Base-by-base conservation (phyloP, 495 filamentous ascomycete genomes). In the Penicillium paxilli region DNA sequence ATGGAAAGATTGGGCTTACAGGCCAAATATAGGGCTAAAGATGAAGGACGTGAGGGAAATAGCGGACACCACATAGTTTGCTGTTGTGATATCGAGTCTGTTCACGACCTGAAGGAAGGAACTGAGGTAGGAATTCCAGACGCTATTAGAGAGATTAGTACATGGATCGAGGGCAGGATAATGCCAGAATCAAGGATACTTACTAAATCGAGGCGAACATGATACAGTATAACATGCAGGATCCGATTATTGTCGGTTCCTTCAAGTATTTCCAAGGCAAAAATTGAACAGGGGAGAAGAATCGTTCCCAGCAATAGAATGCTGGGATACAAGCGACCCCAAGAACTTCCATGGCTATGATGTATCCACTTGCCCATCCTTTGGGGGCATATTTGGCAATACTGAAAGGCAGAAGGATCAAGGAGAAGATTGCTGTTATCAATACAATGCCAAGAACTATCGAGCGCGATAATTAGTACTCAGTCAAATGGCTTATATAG, bases 131-230 rank as follows among this genome's bases (percentile, higher is more conserved):
- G 30, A 10, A 32, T 32, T 32, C 30, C 30, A 32, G 5, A 32
- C n/a, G 8, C 30, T 32, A 14, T 2, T 1, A 12, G 2, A 14
- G n/a, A 14, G 4, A n/a, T 32, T n/a, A 32, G 11, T 12, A 14
- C 11, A 32, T 12, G 1, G n/a, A 5, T 32, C 7, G 4, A 32
- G 10, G 11, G 11, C 30, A 32, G 25, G 10, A 28, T 12, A 32
- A 32, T 32, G n/a, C n/a, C n/a, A 9, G 10, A 12, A 0, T 4
- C 11, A 32, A 12, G 30, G 30, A 5, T 1, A 54, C 22, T 71
- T 83, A 84, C 12, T 89, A 74, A 69, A 78, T 83, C 20, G 83
- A 87, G 42, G 65, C 68, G 70, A 87, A 87, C 85, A 68, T n/a
- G 57, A 67, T 25, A 62, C 70, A 46, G 25, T 79, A 72, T 3